A percentile compares a stretch with the other conserved stretches of the same genome.
Evolutionary conservation across 805 yeast genomes (phyloP).

Genomic region (Lachancea mirantina): DNA sequence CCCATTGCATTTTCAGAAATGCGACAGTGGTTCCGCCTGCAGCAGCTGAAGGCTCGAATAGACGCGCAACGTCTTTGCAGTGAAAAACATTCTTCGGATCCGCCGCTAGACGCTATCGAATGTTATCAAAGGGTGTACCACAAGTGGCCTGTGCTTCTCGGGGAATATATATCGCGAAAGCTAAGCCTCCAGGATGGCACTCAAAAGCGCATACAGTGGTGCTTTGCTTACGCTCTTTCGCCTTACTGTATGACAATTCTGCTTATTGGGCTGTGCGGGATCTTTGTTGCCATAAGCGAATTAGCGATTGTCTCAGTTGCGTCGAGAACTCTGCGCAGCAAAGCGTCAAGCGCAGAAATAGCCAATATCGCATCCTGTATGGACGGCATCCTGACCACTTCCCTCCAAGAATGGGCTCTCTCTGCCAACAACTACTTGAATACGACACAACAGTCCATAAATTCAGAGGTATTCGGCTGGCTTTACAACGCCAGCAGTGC

Average conservation of each 20-base stretch:
- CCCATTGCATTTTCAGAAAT: conserved; percentile 42
- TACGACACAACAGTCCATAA: conserved; percentile 44
- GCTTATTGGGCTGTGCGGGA: conserved; percentile 50
- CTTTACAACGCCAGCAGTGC: conserved; percentile 48
- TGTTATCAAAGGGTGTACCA: conserved; percentile 19
- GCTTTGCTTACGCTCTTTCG: conserved; percentile 41
- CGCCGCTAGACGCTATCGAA: conserved; percentile 16
- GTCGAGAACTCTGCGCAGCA: conserved; percentile 6
- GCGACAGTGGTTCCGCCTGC: conserved; percentile 41
- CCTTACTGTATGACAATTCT: conserved; percentile 44
- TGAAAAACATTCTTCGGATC: not conserved
- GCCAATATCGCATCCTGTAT: too few relatives aligned
- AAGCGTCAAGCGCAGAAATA: conserved; percentile 7
- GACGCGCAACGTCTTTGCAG: not conserved
- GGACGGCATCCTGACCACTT: conserved; percentile 31
- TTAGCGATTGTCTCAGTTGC: conserved; percentile 35
- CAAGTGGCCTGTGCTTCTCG: conserved; percentile 18
- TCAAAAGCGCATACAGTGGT: conserved; percentile 31
- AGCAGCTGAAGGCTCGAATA: conserved; percentile 1
- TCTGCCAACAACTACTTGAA: conserved; percentile 50
- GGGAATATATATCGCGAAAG: conserved; percentile 10
- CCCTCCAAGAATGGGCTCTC: conserved; percentile 43
- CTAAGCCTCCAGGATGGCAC: conserved; percentile 5
- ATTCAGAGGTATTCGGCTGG: conserved; percentile 61
- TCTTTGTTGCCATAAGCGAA: conserved; percentile 50